Base-by-base conservation (phyloP, 768 basidiomycete genomes). In the Russula emetica region DNA sequence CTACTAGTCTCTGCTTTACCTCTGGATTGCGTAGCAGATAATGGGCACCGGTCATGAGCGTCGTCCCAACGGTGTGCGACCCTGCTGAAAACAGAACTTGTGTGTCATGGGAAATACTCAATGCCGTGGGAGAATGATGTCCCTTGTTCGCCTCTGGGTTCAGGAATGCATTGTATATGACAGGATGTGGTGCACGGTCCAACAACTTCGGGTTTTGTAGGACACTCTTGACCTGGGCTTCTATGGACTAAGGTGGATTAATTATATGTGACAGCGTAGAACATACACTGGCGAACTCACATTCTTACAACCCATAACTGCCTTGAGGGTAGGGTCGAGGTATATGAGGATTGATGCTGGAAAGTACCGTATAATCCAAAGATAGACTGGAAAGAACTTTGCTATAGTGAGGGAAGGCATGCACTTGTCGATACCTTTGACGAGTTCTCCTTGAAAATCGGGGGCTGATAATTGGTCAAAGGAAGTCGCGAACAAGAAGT, bases 401-500 rank as follows among this genome's bases (percentile, higher is more conserved):
- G 26, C 22, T 9, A 56, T 4, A 1, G 63, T 64, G 50, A 78
- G 51, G 14, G 71, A 58, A 11, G 72, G 69, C 14, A 76, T 67
- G 1, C 71, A 69, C 2, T 50, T 60, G 54, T 76, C 72, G 36
- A 78, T 72, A 32, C 71, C 71, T 16, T 73, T 36, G 13, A 79
- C 63, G 7, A 79, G 57, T 4, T 75, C 75, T 22, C 75, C 70
- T 18, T 68, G 67, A 63, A 82, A 81, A 16, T 71, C 70, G 2
- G 71, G 71, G 42, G 62, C 67, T 22, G 74, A 70, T 16, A 79
- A 69, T 8, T 74, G 70, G 52, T 76, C 70, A 32, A 72, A 63
- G 22, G 70, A 75, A 26, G 70, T 68, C 13, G 74, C 73, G 55
- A 81, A 80, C 62, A 76, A 77, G 64, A 79, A 78, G 8, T 75